Evolutionary conservation across 2,329 filamentous ascomycete genomes (phyloP).

Genomic region (Talaromyces funiculosus): DNA sequence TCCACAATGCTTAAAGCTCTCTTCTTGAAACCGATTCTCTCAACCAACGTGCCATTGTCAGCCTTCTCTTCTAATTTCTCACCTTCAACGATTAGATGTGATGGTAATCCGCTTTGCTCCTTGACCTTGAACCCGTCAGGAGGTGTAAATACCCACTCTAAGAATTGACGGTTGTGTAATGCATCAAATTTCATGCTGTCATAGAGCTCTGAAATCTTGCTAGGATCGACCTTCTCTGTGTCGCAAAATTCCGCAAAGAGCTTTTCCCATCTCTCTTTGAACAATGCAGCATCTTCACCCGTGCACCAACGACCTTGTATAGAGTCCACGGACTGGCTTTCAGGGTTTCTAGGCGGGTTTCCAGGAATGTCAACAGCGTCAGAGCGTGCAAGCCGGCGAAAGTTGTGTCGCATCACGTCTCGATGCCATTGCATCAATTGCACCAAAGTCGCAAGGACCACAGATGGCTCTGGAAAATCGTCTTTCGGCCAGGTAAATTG

Average conservation of each 20-base stretch:
- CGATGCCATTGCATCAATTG: slow-evolving; percentile 98
- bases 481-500: slow-evolving; percentile 96
- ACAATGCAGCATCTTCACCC: slow-evolving; percentile 88
- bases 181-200: slow-evolving; percentile 99
- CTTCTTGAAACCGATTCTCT: slow-evolving; percentile 47
- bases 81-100: slow-evolving; percentile 17
- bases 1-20: slow-evolving; percentile 45
- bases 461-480: slow-evolving; percentile 87
- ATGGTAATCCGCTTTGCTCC: slow-evolving; percentile 14
- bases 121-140: slow-evolving; percentile 65
- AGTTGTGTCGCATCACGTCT: slow-evolving; percentile 91
- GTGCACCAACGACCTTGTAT: slow-evolving; percentile 95
- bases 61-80: slow-evolving; percentile 27
- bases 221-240: slow-evolving; percentile 94
- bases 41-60: slow-evolving; percentile 31
- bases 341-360: slow-evolving; percentile 14
- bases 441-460: slow-evolving; percentile 86
- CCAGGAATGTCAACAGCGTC: slow-evolving; percentile 41
- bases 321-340: slow-evolving; percentile 53
- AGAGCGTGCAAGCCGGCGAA: slow-evolving; percentile 64
- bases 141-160: slow-evolving; percentile 96
- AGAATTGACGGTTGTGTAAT: slow-evolving; percentile 88
- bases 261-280: slow-evolving; percentile 97
- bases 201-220: slow-evolving; percentile 96
- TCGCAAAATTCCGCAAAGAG: slow-evolving; percentile 95